phyloP scores from a whole-genome alignment of 805 yeast genomes.

The Kuraishia molischiana region DNA sequence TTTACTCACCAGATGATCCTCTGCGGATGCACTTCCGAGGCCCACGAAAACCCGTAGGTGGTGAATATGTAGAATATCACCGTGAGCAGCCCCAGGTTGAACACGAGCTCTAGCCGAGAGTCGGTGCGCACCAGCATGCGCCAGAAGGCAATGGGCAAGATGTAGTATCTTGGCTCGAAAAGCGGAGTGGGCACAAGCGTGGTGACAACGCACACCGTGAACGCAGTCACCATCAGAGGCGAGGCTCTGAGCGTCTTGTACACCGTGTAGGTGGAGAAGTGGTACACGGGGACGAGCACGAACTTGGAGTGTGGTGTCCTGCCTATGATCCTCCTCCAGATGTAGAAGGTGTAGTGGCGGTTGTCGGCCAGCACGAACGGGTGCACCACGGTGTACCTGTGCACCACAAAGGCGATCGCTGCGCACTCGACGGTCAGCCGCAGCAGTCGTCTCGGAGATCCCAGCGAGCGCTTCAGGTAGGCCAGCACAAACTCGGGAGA shows the following conservation, averaged over 20 bases:
- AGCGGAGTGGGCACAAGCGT: slow-evolving; percentile 85
- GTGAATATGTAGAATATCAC: slow-evolving; percentile 48
- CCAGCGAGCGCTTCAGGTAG: slow-evolving; percentile 26
- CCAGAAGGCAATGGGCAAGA: slow-evolving; percentile 71
- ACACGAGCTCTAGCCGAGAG: slow-evolving; percentile 41
- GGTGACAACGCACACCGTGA: slow-evolving; percentile 37
- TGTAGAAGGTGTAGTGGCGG: slow-evolving; percentile 85
- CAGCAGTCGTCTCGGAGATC: slow-evolving; percentile 9
- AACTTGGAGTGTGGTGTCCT: slow-evolving; percentile 34
- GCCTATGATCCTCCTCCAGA: slow-evolving; percentile 60
- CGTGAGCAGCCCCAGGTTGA: slow-evolving; percentile 51
- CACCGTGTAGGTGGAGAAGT: slow-evolving; percentile 31
- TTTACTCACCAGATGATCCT: slow-evolving; percentile 95
- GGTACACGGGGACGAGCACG: slow-evolving; percentile 59
- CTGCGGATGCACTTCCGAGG: slow-evolving; percentile 48
- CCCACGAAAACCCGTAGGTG: slow-evolving; percentile 59
- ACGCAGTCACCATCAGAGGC: slow-evolving; percentile 36
- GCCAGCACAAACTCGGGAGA: slow-evolving; percentile 27
- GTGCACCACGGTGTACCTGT: slow-evolving; percentile 64
- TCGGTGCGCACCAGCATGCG: slow-evolving; percentile 45
- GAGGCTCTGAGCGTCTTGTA: slow-evolving; percentile 11
- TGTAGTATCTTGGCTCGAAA: slow-evolving; percentile 89
- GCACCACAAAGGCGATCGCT: slow-evolving; percentile 35
- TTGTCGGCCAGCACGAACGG: slow-evolving; percentile 92
- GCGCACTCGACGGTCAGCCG: slow-evolving; percentile 14